Evolutionary conservation across 139 green algal species (phyloP).

Genomic region (Asterochloris sp.): DNA sequence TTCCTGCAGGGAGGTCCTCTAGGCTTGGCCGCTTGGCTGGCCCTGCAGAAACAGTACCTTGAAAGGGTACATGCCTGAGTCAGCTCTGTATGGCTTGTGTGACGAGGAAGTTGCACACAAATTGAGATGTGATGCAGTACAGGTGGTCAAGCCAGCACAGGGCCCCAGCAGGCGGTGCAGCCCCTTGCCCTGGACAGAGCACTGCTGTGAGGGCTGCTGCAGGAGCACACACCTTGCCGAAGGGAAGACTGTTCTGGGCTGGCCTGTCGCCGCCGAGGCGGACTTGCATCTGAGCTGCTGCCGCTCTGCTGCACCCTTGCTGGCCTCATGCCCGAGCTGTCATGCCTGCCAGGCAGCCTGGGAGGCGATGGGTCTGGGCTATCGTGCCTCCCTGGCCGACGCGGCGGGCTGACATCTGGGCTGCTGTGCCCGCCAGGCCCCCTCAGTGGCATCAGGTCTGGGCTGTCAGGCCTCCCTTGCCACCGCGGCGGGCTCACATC

Average conservation of each 20-base stretch:
- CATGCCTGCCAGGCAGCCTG: no score
- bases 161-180: background rate
- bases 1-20: background rate
- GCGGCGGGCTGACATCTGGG: background rate
- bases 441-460: background rate
- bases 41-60: slow-evolving; percentile 1
- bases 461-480: background rate
- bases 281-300: background rate
- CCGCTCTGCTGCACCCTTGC: background rate
- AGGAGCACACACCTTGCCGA: background rate
- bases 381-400: background rate
- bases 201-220: background rate
- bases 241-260: background rate
- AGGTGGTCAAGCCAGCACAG: background rate
- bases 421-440: slow-evolving; percentile 19
- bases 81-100: background rate
- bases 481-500: background rate
- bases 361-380: no score
- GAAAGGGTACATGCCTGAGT: background rate
- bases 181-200: background rate
- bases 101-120: background rate
- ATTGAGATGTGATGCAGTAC: background rate
- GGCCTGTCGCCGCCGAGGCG: background rate
- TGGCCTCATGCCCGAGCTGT: background rate
- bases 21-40: background rate